Evolutionary conservation across 2,329 filamentous ascomycete genomes (phyloP).

Genomic region (Aspergillus sp.): DNA sequence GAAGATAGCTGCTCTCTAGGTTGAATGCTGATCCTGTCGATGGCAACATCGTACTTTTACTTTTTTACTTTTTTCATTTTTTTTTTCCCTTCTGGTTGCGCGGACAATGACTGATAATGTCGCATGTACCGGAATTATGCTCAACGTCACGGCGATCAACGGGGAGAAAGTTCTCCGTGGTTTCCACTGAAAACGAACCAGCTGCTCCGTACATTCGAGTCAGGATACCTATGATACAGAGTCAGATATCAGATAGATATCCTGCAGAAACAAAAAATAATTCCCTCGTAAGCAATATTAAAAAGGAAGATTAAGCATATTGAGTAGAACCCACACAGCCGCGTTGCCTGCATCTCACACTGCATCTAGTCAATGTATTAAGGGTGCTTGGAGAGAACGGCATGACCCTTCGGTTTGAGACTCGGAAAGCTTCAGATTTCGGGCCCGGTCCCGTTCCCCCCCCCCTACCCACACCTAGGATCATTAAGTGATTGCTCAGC

Average conservation of each 20-base stretch:
- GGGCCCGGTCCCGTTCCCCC: background rate
- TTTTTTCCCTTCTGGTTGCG: background rate
- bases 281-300: background rate
- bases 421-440: slow-evolving; percentile 5
- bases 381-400: too few relatives aligned
- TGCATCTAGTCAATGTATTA: background rate
- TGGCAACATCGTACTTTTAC: background rate
- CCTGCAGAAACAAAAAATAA: background rate
- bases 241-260: background rate
- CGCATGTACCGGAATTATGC: background rate
- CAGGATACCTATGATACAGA: too few relatives aligned
- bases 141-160: background rate
- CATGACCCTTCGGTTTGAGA: slow-evolving; percentile 2
- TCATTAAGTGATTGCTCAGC: background rate
- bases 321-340: background rate
- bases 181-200: background rate
- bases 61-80: too few relatives aligned
- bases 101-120: background rate
- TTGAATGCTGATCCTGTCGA: background rate
- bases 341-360: background rate
- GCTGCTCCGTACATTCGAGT: too few relatives aligned
- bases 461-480: background rate
- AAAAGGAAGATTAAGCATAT: slow-evolving; percentile 10
- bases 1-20: background rate
- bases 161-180: background rate